A percentile compares a stretch with the other conserved stretches of the same genome.
phyloP scores from a whole-genome alignment of 768 basidiomycete genomes.

The Cystofilobasidium macerans region DNA sequence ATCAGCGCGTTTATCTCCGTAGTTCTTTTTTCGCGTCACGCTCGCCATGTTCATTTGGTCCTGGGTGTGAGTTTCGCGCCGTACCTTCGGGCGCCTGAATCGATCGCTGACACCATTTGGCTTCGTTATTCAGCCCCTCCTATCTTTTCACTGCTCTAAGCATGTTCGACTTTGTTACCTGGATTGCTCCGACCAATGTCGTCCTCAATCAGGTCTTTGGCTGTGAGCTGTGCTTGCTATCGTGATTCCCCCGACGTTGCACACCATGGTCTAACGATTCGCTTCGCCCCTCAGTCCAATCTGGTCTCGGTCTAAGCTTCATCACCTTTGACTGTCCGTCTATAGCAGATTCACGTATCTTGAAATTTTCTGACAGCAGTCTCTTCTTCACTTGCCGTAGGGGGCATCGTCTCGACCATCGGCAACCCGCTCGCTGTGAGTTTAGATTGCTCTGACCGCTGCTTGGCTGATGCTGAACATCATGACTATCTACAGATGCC shows the following conservation, averaged over 20 bases:
- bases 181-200: conserved; percentile 22
- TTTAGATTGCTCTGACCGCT: neutral
- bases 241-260: neutral
- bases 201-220: conserved; percentile 24
- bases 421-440: conserved; percentile 17
- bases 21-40: conserved; percentile 25
- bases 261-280: neutral
- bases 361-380: too few relatives aligned
- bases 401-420: conserved; percentile 19
- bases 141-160: conserved; percentile 19
- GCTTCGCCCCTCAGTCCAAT: neutral
- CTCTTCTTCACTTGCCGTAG: neutral
- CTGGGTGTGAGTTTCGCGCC: conserved; percentile 11
- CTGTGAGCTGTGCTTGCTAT: neutral
- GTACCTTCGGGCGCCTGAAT: neutral
- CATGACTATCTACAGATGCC: conserved; percentile 4
- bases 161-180: conserved; percentile 24
- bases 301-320: conserved; percentile 15
- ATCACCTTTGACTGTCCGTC: conserved; percentile 22
- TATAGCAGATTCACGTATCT: neutral
- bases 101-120: neutral
- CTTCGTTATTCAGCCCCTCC: conserved; percentile 12
- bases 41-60: conserved; percentile 22
- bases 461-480: neutral
- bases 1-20: neutral